phyloP scores from a whole-genome alignment of 2,329 filamentous ascomycete genomes.

The Colletotrichum somersetense region DNA sequence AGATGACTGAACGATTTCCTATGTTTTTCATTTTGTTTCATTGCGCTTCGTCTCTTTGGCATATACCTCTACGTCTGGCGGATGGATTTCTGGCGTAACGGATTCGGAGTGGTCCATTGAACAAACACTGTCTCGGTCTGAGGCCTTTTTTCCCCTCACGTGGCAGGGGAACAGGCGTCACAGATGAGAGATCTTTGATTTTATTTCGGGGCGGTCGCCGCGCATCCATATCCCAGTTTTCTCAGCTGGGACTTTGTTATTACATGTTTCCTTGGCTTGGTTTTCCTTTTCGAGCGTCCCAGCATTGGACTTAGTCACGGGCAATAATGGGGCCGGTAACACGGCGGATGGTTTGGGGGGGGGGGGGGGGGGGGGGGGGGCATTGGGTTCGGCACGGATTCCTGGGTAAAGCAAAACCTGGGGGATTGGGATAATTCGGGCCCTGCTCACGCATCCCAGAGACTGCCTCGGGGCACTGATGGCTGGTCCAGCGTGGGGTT shows the following conservation, averaged over 20 bases:
- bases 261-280: conserved; percentile 44
- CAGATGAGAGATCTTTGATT: conserved; percentile 32
- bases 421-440: conserved; percentile 50
- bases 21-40: conserved; percentile 51
- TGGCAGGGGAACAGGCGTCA: conserved; percentile 33
- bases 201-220: conserved; percentile 14
- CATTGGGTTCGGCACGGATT: conserved; percentile 54
- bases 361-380: conserved; percentile 49
- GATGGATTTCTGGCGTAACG: conserved; percentile 43
- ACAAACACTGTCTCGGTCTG: conserved; percentile 29
- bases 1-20: conserved; percentile 66
- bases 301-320: conserved; percentile 53
- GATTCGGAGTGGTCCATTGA: conserved; percentile 36
- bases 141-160: conserved; percentile 31
- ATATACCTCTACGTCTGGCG: conserved; percentile 57
- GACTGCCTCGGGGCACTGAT: conserved; percentile 58
- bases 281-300: conserved; percentile 46
- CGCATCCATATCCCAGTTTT: conserved; percentile 14
- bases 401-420: conserved; percentile 45
- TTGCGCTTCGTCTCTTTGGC: conserved; percentile 55
- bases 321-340: conserved; percentile 58
- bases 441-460: conserved; percentile 57
- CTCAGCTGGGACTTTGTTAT: conserved; percentile 18
- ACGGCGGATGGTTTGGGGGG: conserved; percentile 32
- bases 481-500: conserved; percentile 66